Conservation (phyloP, 2,329 filamentous ascomycete genomes). For the Ascochyta koolunga region DNA sequence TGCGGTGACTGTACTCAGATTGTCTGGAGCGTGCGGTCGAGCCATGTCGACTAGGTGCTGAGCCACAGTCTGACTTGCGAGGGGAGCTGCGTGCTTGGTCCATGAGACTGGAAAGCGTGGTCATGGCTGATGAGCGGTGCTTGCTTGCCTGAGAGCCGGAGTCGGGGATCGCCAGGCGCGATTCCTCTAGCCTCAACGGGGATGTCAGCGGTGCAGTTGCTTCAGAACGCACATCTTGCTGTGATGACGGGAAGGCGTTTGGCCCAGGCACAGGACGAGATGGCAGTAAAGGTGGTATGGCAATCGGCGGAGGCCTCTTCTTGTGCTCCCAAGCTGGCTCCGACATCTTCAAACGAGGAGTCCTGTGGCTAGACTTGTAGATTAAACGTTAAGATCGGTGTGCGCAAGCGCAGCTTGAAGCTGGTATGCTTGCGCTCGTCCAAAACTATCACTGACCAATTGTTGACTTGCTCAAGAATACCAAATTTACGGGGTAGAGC, state of each 20-base stretch:
- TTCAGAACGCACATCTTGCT: conserved; percentile 10
- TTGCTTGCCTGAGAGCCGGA: conserved; percentile 24
- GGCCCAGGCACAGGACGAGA: conserved; percentile 18
- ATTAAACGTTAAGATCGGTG: neutral
- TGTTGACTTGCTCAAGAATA: neutral
- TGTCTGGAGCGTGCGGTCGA: conserved; percentile 33
- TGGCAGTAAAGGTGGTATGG: conserved; percentile 21
- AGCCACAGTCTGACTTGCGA: conserved; percentile 26
- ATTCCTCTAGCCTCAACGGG: conserved; percentile 15
- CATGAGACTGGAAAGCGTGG: conserved; percentile 34
- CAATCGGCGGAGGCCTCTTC: conserved; percentile 37
- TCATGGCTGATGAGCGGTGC: conserved; percentile 24
- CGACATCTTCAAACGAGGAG: conserved; percentile 21
- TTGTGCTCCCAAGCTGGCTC: conserved; percentile 20
- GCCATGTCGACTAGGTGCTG: conserved; percentile 22
- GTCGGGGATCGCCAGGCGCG: conserved; percentile 11
- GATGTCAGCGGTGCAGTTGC: conserved; percentile 20
- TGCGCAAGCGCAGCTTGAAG: neutral
- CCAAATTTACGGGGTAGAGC: neutral
- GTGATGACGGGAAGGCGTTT: conserved; percentile 23
- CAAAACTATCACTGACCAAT: neutral
- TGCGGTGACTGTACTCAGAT: conserved; percentile 27
- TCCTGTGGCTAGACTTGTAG: neutral
- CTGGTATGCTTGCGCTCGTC: neutral
- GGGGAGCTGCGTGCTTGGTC: conserved; percentile 30